Base-by-base conservation (phyloP, 805 yeast species). In the Phaffomyces thermotolerans region DNA sequence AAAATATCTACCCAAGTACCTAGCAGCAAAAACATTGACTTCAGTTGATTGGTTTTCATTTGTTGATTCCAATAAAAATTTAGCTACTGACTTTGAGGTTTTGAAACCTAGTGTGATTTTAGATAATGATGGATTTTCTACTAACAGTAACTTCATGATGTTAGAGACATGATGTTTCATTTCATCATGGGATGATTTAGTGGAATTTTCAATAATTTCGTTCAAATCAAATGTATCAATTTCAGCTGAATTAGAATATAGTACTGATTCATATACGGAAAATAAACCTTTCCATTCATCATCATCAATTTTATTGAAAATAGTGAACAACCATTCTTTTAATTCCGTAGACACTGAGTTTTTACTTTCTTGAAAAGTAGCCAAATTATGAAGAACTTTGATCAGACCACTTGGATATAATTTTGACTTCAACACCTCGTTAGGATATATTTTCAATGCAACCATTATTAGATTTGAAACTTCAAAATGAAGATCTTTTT, bases 391-490 rank as follows among this genome's bases (percentile, higher is more conserved):
- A 25, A 57, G 43, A 5, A 63, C 30, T 1, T 58, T 56, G 24
- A 58, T 41, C 47, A 64, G 47, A 2, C 46, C 42, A 12, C 37
- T 35, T 12, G 49, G 41, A 35, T 46, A 45, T 2, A 48, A 31
- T 2, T 37, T 37, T 2, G 46, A 42, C 4, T 45, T 36, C 2
- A 18, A 4, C 2, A 48, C n/a, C 14, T 39, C 34, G 2, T 25
- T 41, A 4, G 51, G 49, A 34, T 42, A 48, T 6, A 47, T 39
- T 4, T 37, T 22, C 27, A 62, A 24, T 17, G 58, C 17, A 3
- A 43, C 47, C 3, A 49, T 36, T 4, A 72, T 42, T 15, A 70
- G 45, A 0, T 32, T 29, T 4, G 59, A 43, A 6, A 58, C 56
- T 32, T 68, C 74, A 4, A 42, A 40, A 18, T 49, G 51, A 0